Conservation (phyloP, 345 rosid genomes). For the Euclidium syriacum region DNA sequence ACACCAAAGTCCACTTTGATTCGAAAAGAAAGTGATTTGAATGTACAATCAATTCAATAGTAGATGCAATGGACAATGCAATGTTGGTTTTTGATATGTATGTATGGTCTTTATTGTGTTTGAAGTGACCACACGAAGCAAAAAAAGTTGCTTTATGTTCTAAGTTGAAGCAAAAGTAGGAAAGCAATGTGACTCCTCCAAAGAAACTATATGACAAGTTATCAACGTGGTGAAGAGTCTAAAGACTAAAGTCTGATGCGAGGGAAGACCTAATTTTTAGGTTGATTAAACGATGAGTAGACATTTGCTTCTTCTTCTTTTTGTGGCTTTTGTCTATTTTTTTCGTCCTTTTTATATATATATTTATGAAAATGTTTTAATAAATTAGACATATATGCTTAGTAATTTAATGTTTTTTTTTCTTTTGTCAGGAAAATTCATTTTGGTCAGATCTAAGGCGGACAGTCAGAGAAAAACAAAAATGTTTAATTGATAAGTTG, state of each 20-base stretch:
- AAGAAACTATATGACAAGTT: not conserved
- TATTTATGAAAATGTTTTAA: not conserved
- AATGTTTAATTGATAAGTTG: not conserved
- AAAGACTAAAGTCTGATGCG: constrained; percentile 27
- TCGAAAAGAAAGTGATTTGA: not conserved
- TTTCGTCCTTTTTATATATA: not conserved
- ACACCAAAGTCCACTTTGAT: not conserved
- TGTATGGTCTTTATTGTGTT: constrained; percentile 14
- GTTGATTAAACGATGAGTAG: constrained; percentile 16
- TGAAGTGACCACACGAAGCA: constrained; percentile 25
- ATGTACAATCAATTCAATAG: constrained; percentile 4
- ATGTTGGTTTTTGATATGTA: constrained; percentile 18
- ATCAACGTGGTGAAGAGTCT: constrained; percentile 14
- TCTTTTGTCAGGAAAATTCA: not conserved
- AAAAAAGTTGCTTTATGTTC: not conserved
- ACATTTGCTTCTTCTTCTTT: constrained; percentile 17
- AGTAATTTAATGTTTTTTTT: not conserved
- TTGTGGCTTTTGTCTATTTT: constrained; percentile 6
- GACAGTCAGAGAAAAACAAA: not conserved
- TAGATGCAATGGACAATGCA: constrained; percentile 1
- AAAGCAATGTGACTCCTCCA: constrained; percentile 23
- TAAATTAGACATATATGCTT: not conserved
- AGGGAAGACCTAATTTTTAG: constrained; percentile 22
- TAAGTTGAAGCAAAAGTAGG: constrained; percentile 22
- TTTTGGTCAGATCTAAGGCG: not conserved